A percentile compares a stretch with the other conserved stretches of the same genome.
Conservation (phyloP, 305 asterid genomes). For the Stenogyne calaminthoides region DNA sequence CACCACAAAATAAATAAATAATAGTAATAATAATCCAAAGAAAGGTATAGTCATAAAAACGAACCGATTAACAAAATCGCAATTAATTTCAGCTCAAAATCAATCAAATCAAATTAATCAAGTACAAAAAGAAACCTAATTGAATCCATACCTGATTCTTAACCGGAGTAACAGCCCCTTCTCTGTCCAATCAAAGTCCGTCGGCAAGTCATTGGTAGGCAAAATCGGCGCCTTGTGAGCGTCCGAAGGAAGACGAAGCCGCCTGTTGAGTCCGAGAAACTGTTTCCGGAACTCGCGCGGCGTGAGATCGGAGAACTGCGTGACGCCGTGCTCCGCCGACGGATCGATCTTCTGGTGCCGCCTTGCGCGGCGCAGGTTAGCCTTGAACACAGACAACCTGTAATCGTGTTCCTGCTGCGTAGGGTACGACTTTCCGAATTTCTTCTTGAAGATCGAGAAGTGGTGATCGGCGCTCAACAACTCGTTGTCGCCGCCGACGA, state of each 20-base stretch:
- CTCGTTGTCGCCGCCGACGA: constrained; percentile 36
- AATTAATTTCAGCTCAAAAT: background rate
- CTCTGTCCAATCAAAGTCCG: constrained; percentile 85
- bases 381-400: constrained; percentile 71
- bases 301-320: constrained; percentile 86
- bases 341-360: constrained; percentile 85
- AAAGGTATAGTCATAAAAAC: background rate
- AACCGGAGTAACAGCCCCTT: constrained; percentile 74
- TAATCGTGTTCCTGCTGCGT: constrained; percentile 70
- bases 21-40: background rate
- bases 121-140: constrained; percentile 15
- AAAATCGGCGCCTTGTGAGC: constrained; percentile 80
- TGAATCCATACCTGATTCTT: constrained; percentile 68
- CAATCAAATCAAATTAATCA: background rate
- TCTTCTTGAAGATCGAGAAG: constrained; percentile 67
- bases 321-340: constrained; percentile 87
- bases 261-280: constrained; percentile 69
- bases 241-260: constrained; percentile 61
- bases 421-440: constrained; percentile 63
- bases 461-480: constrained; percentile 60
- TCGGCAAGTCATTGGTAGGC: constrained; percentile 77
- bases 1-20: background rate
- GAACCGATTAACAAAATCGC: background rate
- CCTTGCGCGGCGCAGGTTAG: constrained; percentile 76
- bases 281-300: constrained; percentile 63